phyloP scores from a whole-genome alignment of 2,329 filamentous ascomycete genomes.

The Colletotrichum sidae region DNA sequence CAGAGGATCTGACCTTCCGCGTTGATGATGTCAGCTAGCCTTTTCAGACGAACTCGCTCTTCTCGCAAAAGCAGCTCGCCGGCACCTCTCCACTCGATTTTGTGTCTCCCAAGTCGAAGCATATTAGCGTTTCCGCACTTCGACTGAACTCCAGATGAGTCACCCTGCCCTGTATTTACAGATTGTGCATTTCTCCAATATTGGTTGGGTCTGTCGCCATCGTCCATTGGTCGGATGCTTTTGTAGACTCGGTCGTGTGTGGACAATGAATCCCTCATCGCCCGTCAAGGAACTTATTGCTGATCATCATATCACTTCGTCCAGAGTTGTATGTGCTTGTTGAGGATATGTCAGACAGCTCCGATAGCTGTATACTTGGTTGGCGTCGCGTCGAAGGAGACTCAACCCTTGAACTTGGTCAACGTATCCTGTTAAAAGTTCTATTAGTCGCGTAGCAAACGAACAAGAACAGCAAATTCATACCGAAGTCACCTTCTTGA shows the following conservation, averaged over 20 bases:
- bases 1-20: too few relatives aligned
- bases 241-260: background rate
- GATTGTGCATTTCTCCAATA: too few relatives aligned
- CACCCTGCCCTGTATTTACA: too few relatives aligned
- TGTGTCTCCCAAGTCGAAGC: background rate
- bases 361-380: background rate
- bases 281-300: too few relatives aligned
- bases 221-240: too few relatives aligned
- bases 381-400: background rate
- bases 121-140: background rate
- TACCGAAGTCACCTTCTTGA: constrained; percentile 83
- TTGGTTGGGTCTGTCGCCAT: too few relatives aligned
- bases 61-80: background rate
- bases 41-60: constrained; percentile 12
- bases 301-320: too few relatives aligned
- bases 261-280: too few relatives aligned
- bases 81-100: background rate
- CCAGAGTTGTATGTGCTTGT: background rate
- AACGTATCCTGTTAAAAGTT: constrained; percentile 65
- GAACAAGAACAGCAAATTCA: constrained; percentile 43
- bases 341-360: background rate
- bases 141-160: too few relatives aligned
- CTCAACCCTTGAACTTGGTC: constrained; percentile 72
- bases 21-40: background rate
- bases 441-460: background rate